These are phyloP conservation scores for Gossypium herbaceum DNA, from an alignment of 345 rosid species.

Conservation along the genomic window DNA sequence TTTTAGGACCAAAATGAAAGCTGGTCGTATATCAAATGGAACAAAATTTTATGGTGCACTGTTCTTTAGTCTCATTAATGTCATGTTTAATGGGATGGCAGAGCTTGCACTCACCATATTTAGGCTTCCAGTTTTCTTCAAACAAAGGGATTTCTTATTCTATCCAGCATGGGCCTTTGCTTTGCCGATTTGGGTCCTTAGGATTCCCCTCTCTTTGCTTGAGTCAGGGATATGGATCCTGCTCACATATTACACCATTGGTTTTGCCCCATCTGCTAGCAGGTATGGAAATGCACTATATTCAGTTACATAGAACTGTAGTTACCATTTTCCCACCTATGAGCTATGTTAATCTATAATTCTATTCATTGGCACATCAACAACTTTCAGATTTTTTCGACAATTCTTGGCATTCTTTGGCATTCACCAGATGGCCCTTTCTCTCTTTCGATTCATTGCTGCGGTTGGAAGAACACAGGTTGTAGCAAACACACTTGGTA, in stretches of 20 bases:
- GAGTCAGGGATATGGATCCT: slow-evolving; percentile 53
- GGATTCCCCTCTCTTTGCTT: slow-evolving; percentile 48
- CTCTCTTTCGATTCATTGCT: slow-evolving; percentile 49
- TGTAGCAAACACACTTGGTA: slow-evolving; percentile 51
- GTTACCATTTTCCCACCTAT: neutral
- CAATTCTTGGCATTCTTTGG: slow-evolving; percentile 50
- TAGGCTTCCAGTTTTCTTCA: slow-evolving; percentile 54
- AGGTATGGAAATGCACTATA: slow-evolving; percentile 28
- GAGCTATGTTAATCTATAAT: neutral
- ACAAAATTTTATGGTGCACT: slow-evolving; percentile 48
- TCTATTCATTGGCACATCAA: slow-evolving; percentile 4
- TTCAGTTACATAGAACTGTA: neutral
- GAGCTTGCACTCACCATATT: slow-evolving; percentile 52
- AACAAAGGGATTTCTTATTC: slow-evolving; percentile 52
- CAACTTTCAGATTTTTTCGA: slow-evolving; percentile 42
- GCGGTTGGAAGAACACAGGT: slow-evolving; percentile 52
- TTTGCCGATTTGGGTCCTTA: slow-evolving; percentile 51
- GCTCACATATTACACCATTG: slow-evolving; percentile 57
- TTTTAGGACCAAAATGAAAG: slow-evolving; percentile 39
- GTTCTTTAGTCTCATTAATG: slow-evolving; percentile 48
- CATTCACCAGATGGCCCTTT: slow-evolving; percentile 60
- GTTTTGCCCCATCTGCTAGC: slow-evolving; percentile 52
- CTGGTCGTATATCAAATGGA: slow-evolving; percentile 28
- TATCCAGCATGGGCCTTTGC: slow-evolving; percentile 67
- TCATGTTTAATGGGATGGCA: slow-evolving; percentile 62